Evolutionary conservation across 768 basidiomycete species (phyloP).

Genomic region (Cyclocybe cylindracea): DNA sequence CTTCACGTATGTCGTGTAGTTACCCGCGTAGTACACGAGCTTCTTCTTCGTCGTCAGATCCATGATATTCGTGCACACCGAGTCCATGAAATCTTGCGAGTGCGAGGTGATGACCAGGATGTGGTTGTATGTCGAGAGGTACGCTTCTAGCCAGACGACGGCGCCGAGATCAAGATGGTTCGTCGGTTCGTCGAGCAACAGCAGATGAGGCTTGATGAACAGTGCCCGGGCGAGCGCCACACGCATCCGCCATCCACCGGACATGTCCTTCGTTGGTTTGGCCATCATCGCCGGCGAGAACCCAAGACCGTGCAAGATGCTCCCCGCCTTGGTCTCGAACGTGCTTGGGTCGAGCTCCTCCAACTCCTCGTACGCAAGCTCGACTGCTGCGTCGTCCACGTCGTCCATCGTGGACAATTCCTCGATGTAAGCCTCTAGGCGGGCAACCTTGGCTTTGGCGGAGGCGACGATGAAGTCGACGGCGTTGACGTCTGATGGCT

Average conservation of each 20-base stretch:
- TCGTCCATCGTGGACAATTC: constrained; percentile 88
- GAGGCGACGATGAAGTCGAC: constrained; percentile 95
- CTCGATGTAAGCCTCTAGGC: constrained; percentile 91
- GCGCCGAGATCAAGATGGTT: constrained; percentile 96
- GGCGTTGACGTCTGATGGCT: constrained; percentile 95
- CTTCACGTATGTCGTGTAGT: constrained; percentile 96
- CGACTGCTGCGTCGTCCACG: constrained; percentile 86
- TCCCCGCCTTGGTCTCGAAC: constrained; percentile 94
- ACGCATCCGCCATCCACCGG: constrained; percentile 99
- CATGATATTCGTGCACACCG: constrained; percentile 97
- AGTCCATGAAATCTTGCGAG: constrained; percentile 99
- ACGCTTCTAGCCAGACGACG: constrained; percentile 98
- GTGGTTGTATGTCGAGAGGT: constrained; percentile 97
- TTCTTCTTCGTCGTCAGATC: constrained; percentile 93
- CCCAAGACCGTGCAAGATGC: constrained; percentile 96
- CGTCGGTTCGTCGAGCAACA: constrained; percentile 91
- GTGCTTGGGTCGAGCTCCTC: constrained; percentile 96
- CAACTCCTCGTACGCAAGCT: constrained; percentile 90
- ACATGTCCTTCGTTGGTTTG: constrained; percentile 98
- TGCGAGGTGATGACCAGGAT: constrained; percentile 97
- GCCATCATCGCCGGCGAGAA: constrained; percentile 92
- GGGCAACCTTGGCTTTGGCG: constrained; percentile 90
- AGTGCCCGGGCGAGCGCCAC: constrained; percentile 95
- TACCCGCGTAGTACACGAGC: constrained; percentile 92
- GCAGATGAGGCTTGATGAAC: constrained; percentile 94